These are phyloP conservation scores for Coprinellus aureogranulatus DNA, from an alignment of 768 basidiomycete species.

Conservation along the genomic window DNA sequence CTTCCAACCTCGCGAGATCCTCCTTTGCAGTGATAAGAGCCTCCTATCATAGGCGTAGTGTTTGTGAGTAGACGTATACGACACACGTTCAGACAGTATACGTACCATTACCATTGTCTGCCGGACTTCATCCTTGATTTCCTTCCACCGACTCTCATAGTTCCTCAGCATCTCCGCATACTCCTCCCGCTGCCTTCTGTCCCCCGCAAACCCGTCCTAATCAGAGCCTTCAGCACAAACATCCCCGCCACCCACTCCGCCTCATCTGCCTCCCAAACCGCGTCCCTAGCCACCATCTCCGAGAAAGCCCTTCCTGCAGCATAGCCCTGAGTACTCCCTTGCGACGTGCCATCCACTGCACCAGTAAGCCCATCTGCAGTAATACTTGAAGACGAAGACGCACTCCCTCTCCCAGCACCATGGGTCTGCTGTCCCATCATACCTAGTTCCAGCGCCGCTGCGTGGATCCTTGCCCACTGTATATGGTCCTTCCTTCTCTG, in stretches of 20 bases:
- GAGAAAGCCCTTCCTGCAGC: conserved; percentile 48
- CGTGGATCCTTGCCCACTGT: conserved; percentile 66
- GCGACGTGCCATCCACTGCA: no score
- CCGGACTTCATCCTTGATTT: conserved; percentile 65
- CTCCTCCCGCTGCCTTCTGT: conserved; percentile 46
- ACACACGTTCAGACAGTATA: not conserved
- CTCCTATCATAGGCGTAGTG: no score
- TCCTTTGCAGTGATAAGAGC: no score
- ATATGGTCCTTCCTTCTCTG: conserved; percentile 63
- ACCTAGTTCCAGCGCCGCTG: conserved; percentile 59
- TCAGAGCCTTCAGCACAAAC: conserved; percentile 55
- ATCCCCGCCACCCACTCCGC: conserved; percentile 70
- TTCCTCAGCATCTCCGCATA: conserved; percentile 54
- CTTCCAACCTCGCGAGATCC: no score
- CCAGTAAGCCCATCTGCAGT: no score
- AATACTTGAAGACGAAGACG: conserved; percentile 8
- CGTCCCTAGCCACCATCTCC: conserved; percentile 61
- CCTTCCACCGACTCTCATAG: conserved; percentile 68
- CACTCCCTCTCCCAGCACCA: conserved; percentile 31
- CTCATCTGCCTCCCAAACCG: conserved; percentile 64
- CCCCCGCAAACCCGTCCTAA: conserved; percentile 50
- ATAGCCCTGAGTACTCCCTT: conserved; percentile 29
- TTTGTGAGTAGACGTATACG: no score
- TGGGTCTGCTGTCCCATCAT: conserved; percentile 34
- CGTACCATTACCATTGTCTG: conserved; percentile 60